Conservation (phyloP, 2,329 filamentous ascomycete genomes). For the Colletotrichum sp. region DNA sequence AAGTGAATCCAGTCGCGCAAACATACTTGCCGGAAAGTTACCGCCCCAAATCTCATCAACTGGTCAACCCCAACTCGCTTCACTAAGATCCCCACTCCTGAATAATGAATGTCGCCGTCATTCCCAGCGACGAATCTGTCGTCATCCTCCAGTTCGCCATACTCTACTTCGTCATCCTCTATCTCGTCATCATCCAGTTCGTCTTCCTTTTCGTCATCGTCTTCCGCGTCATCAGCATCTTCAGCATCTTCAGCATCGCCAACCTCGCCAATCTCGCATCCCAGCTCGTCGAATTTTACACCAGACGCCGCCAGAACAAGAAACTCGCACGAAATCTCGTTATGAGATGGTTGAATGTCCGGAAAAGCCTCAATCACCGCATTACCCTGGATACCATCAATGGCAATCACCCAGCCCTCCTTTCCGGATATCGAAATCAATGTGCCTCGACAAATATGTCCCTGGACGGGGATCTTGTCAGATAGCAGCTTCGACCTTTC, state of each 20-base stretch:
- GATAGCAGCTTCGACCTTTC: background rate
- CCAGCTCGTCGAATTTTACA: background rate
- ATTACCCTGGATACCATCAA: background rate
- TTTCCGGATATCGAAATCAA: background rate
- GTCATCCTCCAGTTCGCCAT: too few species aligned
- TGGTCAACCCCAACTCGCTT: background rate
- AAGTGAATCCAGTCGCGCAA: background rate
- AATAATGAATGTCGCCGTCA: background rate
- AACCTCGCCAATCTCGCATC: background rate
- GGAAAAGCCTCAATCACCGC: background rate
- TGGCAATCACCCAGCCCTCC: background rate
- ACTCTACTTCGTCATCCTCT: background rate
- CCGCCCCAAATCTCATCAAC: background rate
- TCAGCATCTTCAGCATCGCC: background rate
- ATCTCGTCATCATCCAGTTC: background rate
- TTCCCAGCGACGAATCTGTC: too few species aligned
- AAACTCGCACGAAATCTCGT: background rate
- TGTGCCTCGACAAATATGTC: background rate
- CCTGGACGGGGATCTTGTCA: background rate
- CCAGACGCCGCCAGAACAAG: background rate
- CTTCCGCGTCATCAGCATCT: too few species aligned
- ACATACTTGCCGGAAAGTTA: background rate
- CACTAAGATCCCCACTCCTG: background rate
- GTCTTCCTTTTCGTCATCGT: background rate
- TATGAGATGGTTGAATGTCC: background rate